A percentile compares a stretch with the other conserved stretches of the same genome.
Conservation (phyloP, 176 grass and related monocot species). For the Oryza coarctata region DNA sequence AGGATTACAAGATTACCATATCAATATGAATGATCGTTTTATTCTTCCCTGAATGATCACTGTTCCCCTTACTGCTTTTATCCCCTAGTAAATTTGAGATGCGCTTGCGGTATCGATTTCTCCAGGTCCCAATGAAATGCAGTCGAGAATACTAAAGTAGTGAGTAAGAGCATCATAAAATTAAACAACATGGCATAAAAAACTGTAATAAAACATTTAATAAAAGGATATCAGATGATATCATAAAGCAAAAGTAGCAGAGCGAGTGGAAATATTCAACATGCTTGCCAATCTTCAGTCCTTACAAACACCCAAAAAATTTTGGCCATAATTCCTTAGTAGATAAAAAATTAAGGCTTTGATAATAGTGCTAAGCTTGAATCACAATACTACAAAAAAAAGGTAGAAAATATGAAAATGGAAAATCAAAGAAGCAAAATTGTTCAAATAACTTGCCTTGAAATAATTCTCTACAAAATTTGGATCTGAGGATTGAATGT, state of each 20-base stretch:
- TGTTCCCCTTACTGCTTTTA: conserved; percentile 51
- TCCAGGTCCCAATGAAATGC: conserved; percentile 99
- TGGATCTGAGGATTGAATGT: conserved; percentile 84
- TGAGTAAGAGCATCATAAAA: conserved; percentile 27
- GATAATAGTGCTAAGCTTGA: not conserved
- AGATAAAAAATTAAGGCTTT: not conserved
- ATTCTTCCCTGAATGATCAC: conserved; percentile 39
- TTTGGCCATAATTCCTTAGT: not conserved
- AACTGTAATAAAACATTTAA: conserved; percentile 5
- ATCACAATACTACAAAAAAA: not conserved
- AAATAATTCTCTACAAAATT: conserved; percentile 99
- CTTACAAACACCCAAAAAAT: not conserved
- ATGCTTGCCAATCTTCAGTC: conserved; percentile 6
- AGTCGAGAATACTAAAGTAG: conserved; percentile 69
- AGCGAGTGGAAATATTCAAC: not conserved
- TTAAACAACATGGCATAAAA: not conserved
- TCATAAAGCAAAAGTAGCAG: conserved; percentile 22
- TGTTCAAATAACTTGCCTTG: conserved; percentile 50
- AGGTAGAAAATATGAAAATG: not conserved
- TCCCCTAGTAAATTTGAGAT: conserved; percentile 59
- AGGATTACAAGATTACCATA: conserved; percentile 66
- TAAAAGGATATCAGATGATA: not conserved
- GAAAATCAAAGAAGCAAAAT: not conserved
- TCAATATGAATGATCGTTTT: conserved; percentile 86
- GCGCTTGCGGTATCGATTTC: conserved; percentile 80